Base-by-base conservation (phyloP, 2,329 filamentous ascomycete genomes). In the Pseudocercospora macadamiae region DNA sequence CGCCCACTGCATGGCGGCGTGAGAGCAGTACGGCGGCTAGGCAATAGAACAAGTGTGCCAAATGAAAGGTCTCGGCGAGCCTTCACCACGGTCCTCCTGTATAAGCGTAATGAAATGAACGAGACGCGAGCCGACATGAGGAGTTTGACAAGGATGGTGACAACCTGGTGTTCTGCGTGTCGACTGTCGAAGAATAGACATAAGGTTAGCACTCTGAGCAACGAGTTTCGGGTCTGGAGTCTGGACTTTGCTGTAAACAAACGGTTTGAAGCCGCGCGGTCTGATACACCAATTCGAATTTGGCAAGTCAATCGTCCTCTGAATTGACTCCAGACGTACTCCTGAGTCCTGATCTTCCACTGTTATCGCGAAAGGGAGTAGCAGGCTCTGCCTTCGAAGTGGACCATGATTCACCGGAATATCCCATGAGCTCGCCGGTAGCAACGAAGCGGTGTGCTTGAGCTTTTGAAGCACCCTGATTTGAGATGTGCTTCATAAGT, bases 51-150 rank as follows among this genome's bases (percentile, higher is more conserved):
- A 47, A 47, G 9, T 47, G 42, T 47, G 23, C n/a, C 23, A 47
- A 23, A 47, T 47, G 42, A 47, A 47, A 47, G 42, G 28, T 12
- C 28, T 32, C 12, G 19, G 23, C 23, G 42, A 47, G 42, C 19
- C 42, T 26, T n/a, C 23, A 26, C 42, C 42, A 26, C 42, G 23
- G 28, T 32, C 28, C 23, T 47, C 42, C 42, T 26, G 42, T 47
- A 47, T 47, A 47, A 47, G 21, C 42, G 42, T 47, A 47, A 47
- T 47, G 42, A 47, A 26, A 47, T 21, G 23, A 47, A 47, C 23
- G 42, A 47, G 42, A 21, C 23, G 3, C 42, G 42, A 47, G 12
- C n/a, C 19, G 42, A 9, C 42, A 21, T 47, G 42, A 47, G 42
- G 14, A 8, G 42, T 47, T 26, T 21, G 26, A 47, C 42, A 14